Base-by-base conservation (phyloP, 2,329 filamentous ascomycete genomes). In the Cladophialophora psammophila region DNA sequence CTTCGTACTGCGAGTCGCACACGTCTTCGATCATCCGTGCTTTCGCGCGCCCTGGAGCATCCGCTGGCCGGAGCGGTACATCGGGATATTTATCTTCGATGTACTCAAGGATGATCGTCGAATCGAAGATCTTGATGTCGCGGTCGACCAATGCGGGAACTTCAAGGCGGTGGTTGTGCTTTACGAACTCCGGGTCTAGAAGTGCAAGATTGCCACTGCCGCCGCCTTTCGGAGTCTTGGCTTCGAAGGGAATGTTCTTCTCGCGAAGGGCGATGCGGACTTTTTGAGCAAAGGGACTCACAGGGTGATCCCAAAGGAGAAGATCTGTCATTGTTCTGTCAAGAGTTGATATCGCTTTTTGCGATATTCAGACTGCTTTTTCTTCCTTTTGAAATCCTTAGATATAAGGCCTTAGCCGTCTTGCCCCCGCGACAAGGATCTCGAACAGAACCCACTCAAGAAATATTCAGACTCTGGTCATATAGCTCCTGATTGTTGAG, bases 101-200 rank as follows among this genome's bases (percentile, higher is more conserved):
- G 54, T 71, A 69, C 38, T 67, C 66, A 26, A 71, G 67, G 53
- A 71, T 71, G 48, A 69, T 64, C n/a, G 64, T 69, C 18, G 69
- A 69, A 52, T 71, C 69, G 45, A 65, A 68, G 45, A 71, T 64
- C 8, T 58, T 62, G 2, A 67, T 7, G 40, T 63, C 60, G 45
- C 64, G 67, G 31, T 67, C 64, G n/a, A 71, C 52, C 42, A 71
- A 48, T 26, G 42, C 40, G 20, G 69, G 67, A 5, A 71, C 42
- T 65, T 71, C 63, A 5, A 67, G 31, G 6, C 67, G 69, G 4
- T 20, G 56, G 45, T 60, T 65, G 15, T 31, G 13, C 2, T 59
- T 20, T 15, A 31, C 35, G 42, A 68, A 68, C 1, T 45, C 35
- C 5, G 57, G 15, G 32, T 58, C 57, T 1, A 64, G 38, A 15